Base-by-base conservation (phyloP, 208 protist genomes). In the Vickermania ingenoplastis region DNA sequence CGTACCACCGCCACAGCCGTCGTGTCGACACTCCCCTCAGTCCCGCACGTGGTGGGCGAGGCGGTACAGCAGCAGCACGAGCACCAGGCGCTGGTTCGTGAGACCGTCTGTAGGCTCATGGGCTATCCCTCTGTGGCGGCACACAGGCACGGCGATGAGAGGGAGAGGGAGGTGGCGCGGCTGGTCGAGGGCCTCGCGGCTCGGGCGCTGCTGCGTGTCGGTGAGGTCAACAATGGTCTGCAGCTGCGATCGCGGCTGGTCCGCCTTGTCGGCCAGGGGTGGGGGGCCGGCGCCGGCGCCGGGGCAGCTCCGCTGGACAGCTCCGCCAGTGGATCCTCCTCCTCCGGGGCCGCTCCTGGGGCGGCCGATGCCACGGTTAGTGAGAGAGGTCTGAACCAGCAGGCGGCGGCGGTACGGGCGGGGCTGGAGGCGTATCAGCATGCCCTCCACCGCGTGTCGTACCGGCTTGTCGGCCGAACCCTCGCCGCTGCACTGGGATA, bases 1-100 rank as follows among this genome's bases (percentile, higher is more conserved):
- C 61, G 58, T 24, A 62, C 60, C 27, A 62, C 60, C 52, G 41
- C 69, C 45, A 59, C 71, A 14, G 57, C 62, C 5, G 31, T 65
- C 26, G 17, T 27, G 59, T 63, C 59, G 27, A 63, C 25, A 21
- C 48, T 22, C 48, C 26, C 11, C 17, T 45, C 36, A 17, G 17
- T 17, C 11, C 36, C 36, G 7, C 11, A 7, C 11, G 17, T 17
- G 36, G 7, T 17, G 36, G 17, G 36, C 17, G 36, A 45, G 36
- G 36, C 11, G 11, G 17, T 45, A n/a, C 36, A 7, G 36, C 17
- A n/a, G 7, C 36, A 7, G 7, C 7, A 7, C 17, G 11, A 7
- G 17, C 11, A 45, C 17, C 7, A 7, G 11, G 36, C 7, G 36
- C 7, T n/a, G 36, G 36, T 45, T n/a, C 36, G 17, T 17, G 11